A percentile compares a stretch with the other conserved stretches of the same genome.
These are phyloP conservation scores for Ascochyta lentis DNA, from an alignment of 2,329 filamentous ascomycete genomes.

Conservation along the genomic window DNA sequence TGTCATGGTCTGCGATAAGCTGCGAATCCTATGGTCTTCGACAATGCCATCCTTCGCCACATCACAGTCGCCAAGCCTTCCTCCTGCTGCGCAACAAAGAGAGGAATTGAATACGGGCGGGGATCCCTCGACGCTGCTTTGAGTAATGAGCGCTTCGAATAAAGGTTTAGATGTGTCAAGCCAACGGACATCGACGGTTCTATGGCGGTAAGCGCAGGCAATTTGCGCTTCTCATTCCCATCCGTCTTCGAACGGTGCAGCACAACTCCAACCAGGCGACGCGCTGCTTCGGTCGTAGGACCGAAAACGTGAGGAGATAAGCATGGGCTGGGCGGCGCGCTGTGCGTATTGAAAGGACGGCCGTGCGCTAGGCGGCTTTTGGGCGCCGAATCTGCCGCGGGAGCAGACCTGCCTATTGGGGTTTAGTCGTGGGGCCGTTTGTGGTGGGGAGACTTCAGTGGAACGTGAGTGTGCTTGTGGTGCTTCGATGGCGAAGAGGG, in stretches of 20 bases:
- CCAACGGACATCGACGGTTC: constrained; percentile 11
- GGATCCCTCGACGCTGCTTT: neutral
- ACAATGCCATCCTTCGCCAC: constrained; percentile 7
- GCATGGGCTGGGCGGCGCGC: constrained; percentile 20
- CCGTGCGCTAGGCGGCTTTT: neutral
- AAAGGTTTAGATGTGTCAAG: constrained; percentile 1
- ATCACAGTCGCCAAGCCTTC: constrained; percentile 7
- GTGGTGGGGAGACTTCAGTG: constrained; percentile 14
- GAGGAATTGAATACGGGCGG: constrained; percentile 7
- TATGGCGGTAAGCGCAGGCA: constrained; percentile 12
- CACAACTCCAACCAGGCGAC: constrained; percentile 8
- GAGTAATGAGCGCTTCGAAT: neutral
- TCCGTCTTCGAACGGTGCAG: constrained; percentile 5
- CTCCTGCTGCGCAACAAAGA: constrained; percentile 6
- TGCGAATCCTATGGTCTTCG: neutral
- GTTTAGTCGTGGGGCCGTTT: constrained; percentile 8
- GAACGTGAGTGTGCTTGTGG: constrained; percentile 14
- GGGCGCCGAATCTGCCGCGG: constrained; percentile 12
- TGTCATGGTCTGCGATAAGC: constrained; percentile 3
- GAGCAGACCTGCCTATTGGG: constrained; percentile 22
- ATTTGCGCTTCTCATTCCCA: constrained; percentile 1
- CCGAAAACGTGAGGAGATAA: constrained; percentile 27
- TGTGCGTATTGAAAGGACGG: constrained; percentile 21
- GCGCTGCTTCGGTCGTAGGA: constrained; percentile 9
- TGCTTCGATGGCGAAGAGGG: constrained; percentile 15